Base-by-base conservation (phyloP, 2,329 filamentous ascomycete genomes). In the Tothia fuscella region DNA sequence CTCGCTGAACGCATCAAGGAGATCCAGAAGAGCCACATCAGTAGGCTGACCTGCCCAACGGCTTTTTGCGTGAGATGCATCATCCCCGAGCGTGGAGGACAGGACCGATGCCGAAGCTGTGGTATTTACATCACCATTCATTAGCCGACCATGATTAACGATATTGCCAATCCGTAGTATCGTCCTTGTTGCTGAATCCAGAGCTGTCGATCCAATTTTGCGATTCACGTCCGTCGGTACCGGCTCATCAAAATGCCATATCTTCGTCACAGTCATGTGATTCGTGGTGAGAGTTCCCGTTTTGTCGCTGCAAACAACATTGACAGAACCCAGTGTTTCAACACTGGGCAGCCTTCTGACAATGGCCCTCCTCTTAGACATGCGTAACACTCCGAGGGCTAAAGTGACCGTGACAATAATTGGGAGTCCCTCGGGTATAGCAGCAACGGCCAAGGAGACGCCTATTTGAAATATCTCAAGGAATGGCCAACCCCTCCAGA, bases 281-380 rank as follows among this genome's bases (percentile, higher is more conserved):
- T 96, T 98, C 57, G 88, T 87, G 0, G 91, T 98, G 46, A 98
- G 66, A 2, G 91, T 98, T 24, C 77, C 86, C 32, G 91, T 98
- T 66, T 98, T 98, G 68, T 98, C 91, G 51, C 87, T 95, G 66
- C 93, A 98, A 5, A 98, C 86, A n/a, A 98, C 88, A 54, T 96
- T 98, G 45, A 98, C 91, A n/a, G 88, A 95, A 6, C 93, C 93
- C 4, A 98, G 66, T 1, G 91, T 98, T 60, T 98, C 91, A 6
- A 98, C 93, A 60, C 91, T 96, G 17, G 93, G 93, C 63, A 98
- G 81, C 56, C 84, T 81, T 50, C 91, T 82, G 46, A 98, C 89
- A 58, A 98, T 98, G 6, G 91, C 91, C 57, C 93, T 85, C 52
- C 89, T 78, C 55, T 80, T 86, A 46, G 91, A 93, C 91, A 98